Conservation (phyloP, 345 rosid species). For the Xanthoceras sorbifolium region DNA sequence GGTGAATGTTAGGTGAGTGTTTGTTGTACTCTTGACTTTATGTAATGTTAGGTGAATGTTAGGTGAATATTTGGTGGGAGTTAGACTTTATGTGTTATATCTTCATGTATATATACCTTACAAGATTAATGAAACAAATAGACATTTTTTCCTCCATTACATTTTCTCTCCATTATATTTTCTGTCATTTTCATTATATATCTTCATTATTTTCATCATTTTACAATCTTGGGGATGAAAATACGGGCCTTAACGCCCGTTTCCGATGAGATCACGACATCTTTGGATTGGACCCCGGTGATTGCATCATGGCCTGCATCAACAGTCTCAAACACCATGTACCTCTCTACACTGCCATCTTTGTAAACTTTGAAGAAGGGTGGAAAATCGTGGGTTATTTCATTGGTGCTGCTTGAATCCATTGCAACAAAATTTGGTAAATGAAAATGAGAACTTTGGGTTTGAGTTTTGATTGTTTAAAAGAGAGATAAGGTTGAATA, state of each 20-base stretch:
- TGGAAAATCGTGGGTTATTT: slow-evolving; percentile 29
- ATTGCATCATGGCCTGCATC: slow-evolving; percentile 25
- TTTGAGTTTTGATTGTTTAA: not conserved
- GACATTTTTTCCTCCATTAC: no score
- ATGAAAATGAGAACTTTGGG: not conserved
- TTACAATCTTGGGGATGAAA: slow-evolving; percentile 28
- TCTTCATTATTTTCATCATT: no score
- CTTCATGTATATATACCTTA: no score
- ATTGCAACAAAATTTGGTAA: not conserved
- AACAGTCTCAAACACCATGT: not conserved
- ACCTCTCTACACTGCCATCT: slow-evolving; percentile 30
- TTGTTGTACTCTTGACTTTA: no score
- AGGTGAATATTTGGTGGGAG: no score
- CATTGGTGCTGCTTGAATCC: slow-evolving; percentile 11
- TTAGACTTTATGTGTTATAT: no score
- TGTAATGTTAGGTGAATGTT: no score
- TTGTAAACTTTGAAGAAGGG: slow-evolving; percentile 38
- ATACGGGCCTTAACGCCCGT: slow-evolving; percentile 26
- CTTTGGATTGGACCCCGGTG: slow-evolving; percentile 31
- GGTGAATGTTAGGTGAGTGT: no score
- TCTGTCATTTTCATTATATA: no score
- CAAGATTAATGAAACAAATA: no score
- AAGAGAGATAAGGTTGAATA: not conserved
- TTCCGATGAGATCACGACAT: slow-evolving; percentile 26
- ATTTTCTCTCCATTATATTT: no score